These are phyloP conservation scores for Calocybe gambosa DNA, from an alignment of 1,284 basidiomycete species.

Conservation along the genomic window DNA sequence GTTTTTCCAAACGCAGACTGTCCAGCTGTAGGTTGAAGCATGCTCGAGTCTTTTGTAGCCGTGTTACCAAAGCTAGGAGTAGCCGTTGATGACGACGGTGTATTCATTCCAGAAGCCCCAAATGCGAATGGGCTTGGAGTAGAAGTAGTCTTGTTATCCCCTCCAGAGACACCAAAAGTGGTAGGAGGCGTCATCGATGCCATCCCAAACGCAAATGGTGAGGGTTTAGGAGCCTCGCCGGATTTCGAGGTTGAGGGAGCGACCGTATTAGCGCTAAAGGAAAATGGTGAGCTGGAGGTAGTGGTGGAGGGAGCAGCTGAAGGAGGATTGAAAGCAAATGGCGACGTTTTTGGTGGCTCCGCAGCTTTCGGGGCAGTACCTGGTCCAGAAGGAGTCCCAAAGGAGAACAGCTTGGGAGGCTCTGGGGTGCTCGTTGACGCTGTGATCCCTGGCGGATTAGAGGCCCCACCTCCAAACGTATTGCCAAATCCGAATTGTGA, in stretches of 20 bases:
- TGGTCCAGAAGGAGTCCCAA: neutral
- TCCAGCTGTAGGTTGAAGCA: slow-evolving; percentile 9
- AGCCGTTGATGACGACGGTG: slow-evolving; percentile 4
- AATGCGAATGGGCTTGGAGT: slow-evolving; percentile 17
- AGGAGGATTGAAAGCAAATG: slow-evolving; percentile 7
- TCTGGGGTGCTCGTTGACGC: neutral
- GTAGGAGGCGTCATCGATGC: slow-evolving; percentile 8
- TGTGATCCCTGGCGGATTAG: slow-evolving; percentile 6
- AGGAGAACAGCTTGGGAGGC: neutral
- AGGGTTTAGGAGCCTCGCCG: slow-evolving; percentile 9
- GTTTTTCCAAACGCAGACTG: slow-evolving; percentile 17
- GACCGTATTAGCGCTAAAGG: slow-evolving; percentile 1
- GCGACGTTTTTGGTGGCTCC: slow-evolving; percentile 7
- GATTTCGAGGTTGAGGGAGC: slow-evolving; percentile 4
- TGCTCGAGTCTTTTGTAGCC: slow-evolving; percentile 8
- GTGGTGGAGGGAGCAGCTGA: neutral
- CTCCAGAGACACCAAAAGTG: slow-evolving; percentile 7
- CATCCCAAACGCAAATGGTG: slow-evolving; percentile 15
- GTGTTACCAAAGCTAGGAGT: slow-evolving; percentile 12
- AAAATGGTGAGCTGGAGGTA: slow-evolving; percentile 1
- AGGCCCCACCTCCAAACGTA: slow-evolving; percentile 6
- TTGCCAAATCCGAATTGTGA: slow-evolving; percentile 12
- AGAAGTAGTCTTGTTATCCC: slow-evolving; percentile 15
- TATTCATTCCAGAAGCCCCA: slow-evolving; percentile 1
- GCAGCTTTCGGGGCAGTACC: slow-evolving; percentile 3